Conservation (phyloP, 228 moss, liverwort and hornwort genomes). For the Sphagnum magellanicum region DNA sequence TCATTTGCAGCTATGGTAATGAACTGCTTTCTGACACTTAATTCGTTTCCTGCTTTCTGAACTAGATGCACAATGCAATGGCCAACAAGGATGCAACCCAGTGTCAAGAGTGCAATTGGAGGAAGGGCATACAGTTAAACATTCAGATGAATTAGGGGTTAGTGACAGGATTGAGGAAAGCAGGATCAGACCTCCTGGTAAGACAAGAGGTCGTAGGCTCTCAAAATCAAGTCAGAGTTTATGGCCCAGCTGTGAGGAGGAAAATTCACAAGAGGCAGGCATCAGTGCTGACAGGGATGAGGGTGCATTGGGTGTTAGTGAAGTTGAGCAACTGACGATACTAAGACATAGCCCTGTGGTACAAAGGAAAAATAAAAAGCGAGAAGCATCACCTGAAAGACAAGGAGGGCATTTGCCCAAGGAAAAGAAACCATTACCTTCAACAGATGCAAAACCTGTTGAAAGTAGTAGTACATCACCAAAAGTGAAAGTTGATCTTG, state of each 20-base stretch:
- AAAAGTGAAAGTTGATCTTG: conserved; percentile 22
- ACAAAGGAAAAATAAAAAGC: conserved; percentile 47
- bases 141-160: conserved; percentile 30
- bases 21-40: background rate
- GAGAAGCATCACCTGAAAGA: conserved; percentile 31
- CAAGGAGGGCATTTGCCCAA: conserved; percentile 17
- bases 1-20: background rate
- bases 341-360: conserved; percentile 30
- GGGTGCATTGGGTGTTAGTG: conserved; percentile 15
- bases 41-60: background rate
- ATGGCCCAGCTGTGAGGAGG: conserved; percentile 21
- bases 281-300: conserved; percentile 3
- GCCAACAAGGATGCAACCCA: conserved; percentile 8
- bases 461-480: conserved; percentile 32
- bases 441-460: conserved; percentile 20
- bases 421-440: conserved; percentile 22
- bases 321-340: conserved; percentile 30
- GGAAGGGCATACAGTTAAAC: conserved; percentile 19
- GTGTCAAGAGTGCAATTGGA: conserved; percentile 23
- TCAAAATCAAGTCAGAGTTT: conserved; percentile 4
- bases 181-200: conserved; percentile 27
- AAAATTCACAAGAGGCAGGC: conserved; percentile 17
- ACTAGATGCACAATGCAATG: conserved; percentile 4
- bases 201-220: conserved; percentile 11
- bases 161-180: conserved; percentile 40